Evolutionary conservation across 2,329 filamentous ascomycete genomes (phyloP).

Genomic region (Laburnicola sp.): DNA sequence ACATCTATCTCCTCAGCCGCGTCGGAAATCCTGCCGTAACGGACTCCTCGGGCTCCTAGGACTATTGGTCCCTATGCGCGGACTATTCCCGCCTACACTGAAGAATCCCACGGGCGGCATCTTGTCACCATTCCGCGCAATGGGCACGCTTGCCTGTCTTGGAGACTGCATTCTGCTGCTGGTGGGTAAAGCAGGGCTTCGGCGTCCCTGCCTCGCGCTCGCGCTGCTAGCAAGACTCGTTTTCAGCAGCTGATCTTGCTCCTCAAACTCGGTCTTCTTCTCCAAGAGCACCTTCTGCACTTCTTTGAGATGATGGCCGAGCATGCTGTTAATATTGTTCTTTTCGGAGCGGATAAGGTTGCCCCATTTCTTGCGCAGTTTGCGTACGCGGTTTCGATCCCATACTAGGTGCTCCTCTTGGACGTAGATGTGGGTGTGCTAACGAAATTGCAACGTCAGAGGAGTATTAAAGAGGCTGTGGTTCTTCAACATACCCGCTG

Average conservation of each 20-base stretch:
- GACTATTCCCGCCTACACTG: slow-evolving; percentile 19
- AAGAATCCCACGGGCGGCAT: slow-evolving; percentile 37
- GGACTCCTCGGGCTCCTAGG: slow-evolving; percentile 30
- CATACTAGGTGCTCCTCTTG: slow-evolving; percentile 75
- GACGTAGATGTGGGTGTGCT: slow-evolving; percentile 78
- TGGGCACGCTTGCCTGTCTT: slow-evolving; percentile 19
- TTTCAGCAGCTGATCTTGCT: slow-evolving; percentile 16
- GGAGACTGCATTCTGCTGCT: slow-evolving; percentile 14
- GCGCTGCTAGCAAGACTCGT: no score
- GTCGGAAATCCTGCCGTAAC: slow-evolving; percentile 29
- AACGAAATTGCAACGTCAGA: slow-evolving; percentile 5
- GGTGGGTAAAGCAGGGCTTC: slow-evolving; percentile 28
- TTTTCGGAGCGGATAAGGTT: slow-evolving; percentile 53
- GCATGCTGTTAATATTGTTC: slow-evolving; percentile 59
- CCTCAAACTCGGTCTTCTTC: slow-evolving; percentile 47
- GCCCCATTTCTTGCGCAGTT: slow-evolving; percentile 62
- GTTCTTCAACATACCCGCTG: slow-evolving; percentile 55
- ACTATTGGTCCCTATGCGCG: slow-evolving; percentile 4
- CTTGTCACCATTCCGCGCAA: slow-evolving; percentile 19
- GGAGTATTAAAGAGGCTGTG: not conserved
- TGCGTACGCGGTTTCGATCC: slow-evolving; percentile 61
- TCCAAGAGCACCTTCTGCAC: slow-evolving; percentile 53
- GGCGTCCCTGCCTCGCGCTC: slow-evolving; percentile 20
- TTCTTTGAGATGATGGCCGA: slow-evolving; percentile 55
- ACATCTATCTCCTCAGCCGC: no score